phyloP scores from a whole-genome alignment of 305 asterid genomes.

The Fraxinus platypoda region DNA sequence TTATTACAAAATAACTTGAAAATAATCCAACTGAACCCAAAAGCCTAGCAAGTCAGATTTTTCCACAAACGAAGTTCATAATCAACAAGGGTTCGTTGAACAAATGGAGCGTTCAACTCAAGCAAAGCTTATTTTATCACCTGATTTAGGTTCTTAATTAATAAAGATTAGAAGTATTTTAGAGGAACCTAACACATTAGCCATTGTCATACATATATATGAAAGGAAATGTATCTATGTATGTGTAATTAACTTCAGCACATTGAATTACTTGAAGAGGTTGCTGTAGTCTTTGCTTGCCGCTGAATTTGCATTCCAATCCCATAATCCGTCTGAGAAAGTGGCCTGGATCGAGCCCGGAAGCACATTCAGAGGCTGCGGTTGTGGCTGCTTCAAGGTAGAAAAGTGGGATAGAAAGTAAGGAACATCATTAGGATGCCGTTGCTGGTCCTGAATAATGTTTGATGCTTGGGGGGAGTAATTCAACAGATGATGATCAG shows the following conservation, averaged over 20 bases:
- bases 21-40: background rate
- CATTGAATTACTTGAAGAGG: constrained; percentile 34
- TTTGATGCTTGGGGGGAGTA: background rate
- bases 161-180: background rate
- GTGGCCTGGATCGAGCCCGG: constrained; percentile 19
- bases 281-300: constrained; percentile 32
- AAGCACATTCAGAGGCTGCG: background rate
- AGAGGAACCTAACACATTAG: background rate
- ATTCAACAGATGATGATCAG: background rate
- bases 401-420: background rate
- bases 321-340: constrained; percentile 32
- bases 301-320: constrained; percentile 26
- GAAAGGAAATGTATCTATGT: background rate
- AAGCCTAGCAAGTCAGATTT: background rate
- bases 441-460: background rate
- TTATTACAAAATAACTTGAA: background rate
- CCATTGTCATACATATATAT: background rate
- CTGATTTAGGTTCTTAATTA: background rate
- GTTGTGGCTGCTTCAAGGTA: constrained; percentile 5
- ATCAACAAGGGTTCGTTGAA: background rate
- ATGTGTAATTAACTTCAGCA: background rate
- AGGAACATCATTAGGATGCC: background rate
- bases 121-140: background rate
- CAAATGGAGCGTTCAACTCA: background rate
- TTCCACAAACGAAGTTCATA: background rate